Percentiles rank a stretch among this genome's conserved stretches.
phyloP scores from a whole-genome alignment of 75 land plant species.

The Picea glauca region DNA sequence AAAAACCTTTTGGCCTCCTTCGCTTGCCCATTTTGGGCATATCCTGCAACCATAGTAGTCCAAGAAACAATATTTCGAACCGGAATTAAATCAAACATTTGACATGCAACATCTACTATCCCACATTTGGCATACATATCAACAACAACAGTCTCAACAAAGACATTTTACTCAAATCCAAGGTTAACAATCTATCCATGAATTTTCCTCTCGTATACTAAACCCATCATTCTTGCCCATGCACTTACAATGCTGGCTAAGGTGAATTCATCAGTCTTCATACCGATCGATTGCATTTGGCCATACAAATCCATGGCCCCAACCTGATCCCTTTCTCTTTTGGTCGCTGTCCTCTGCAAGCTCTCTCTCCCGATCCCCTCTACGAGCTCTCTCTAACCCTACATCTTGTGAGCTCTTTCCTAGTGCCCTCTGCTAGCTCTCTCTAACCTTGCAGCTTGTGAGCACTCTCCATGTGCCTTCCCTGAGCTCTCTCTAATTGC shows the following conservation, averaged over 20 bases:
- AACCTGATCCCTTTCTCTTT: not conserved
- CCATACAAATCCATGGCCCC: not conserved
- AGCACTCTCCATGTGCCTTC: too few species aligned
- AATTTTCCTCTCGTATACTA: constrained; percentile 16
- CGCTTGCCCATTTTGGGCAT: constrained; percentile 6
- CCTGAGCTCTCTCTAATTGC: too few species aligned
- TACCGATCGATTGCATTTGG: not conserved
- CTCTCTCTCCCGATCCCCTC: too few species aligned
- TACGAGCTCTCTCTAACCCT: too few species aligned
- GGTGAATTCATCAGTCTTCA: too few species aligned
- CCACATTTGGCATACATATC: constrained; percentile 33
- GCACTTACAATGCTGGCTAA: constrained; percentile 1
- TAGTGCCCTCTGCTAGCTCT: too few species aligned
- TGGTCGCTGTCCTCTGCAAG: too few species aligned
- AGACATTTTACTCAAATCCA: constrained; percentile 8
- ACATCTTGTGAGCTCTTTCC: too few species aligned
- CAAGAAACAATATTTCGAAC: not conserved
- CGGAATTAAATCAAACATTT: constrained; percentile 4
- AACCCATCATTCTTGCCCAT: constrained; percentile 11
- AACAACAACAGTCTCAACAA: constrained; percentile 20
- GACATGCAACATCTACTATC: constrained; percentile 5
- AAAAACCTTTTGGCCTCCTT: constrained; percentile 6
- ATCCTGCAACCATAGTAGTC: constrained; percentile 6
- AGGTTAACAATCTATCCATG: constrained; percentile 11
- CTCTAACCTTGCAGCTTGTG: too few species aligned